Evolutionary conservation across 352 stramenopile species (phyloP), one percentile per base, ranked within the genome.

Genomic region (Phytophthora lateralis): DNA sequence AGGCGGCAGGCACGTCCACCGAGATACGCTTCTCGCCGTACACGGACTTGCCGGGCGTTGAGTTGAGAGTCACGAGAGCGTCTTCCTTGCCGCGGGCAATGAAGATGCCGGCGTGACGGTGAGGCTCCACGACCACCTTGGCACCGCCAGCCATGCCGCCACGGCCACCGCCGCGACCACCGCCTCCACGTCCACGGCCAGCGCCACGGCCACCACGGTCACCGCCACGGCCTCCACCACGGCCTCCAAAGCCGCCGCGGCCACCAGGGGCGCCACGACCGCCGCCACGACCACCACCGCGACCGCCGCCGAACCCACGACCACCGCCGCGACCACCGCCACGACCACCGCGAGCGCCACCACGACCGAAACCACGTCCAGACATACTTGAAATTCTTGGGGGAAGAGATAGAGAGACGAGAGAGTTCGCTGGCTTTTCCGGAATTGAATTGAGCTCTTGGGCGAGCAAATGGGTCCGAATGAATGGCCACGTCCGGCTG

Each of bases 21-120:
- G 90, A 98, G 65, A 99, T 99, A 69, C 96, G 87, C 85, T 99
- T 99, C 80, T 99, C 98, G 60, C 97, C 98, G 82, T 99, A 99
- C 34, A 99, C 98, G n/a, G 69, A 92, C 85, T 99, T 98, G 71
- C 97, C 97, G 26, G 98, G 98, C 24, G 97, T 99, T 62, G 93
- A 98, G 81, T 99, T 99, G 52, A 99, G 90, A 27, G 98, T 99
- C 55, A 99, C 97, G 27, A 99, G 80, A 15, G 97, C 97, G 83
- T 99, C 98, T 76, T 99, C 98, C 85, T 99, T 99, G 68, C 90
- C 87, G 52, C 95, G 90, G 41, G 98, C 97, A 61, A 99, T 98
- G 78, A 99, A 99, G 39, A 99, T 95, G 63, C 98, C 98, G 59
- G 97, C 92, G 85, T 99, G 97, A 72, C 96, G 91, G 78, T 99